These are phyloP conservation scores for Arachnomyces sp. DNA, from an alignment of 2,329 filamentous ascomycete genomes.

Conservation along the genomic window DNA sequence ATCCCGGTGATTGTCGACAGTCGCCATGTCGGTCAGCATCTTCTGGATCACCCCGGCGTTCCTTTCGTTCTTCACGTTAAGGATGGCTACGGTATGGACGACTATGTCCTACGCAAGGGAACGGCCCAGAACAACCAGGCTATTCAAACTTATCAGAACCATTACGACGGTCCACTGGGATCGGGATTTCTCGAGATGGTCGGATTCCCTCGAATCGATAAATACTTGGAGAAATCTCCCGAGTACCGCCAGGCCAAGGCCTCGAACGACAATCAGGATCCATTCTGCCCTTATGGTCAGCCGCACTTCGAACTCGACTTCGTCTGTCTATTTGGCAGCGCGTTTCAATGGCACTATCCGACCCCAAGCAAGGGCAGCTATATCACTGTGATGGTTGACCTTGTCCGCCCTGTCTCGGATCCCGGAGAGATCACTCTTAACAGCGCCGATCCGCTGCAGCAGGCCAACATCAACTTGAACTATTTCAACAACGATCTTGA, in stretches of 20 bases:
- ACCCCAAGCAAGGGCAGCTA: conserved; percentile 40
- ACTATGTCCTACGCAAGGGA: conserved; percentile 31
- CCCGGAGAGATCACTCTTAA: conserved; percentile 38
- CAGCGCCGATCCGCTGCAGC: conserved; percentile 29
- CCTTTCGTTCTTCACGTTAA: conserved; percentile 36
- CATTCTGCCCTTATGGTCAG: conserved; percentile 50
- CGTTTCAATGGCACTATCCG: conserved; percentile 45
- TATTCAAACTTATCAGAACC: conserved; percentile 29
- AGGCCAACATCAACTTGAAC: conserved; percentile 39
- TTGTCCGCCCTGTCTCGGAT: conserved; percentile 42
- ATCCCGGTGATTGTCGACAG: conserved; percentile 26
- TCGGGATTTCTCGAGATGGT: conserved; percentile 45
- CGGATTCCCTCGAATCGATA: conserved; percentile 52
- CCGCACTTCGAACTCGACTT: conserved; percentile 59
- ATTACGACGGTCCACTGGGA: conserved; percentile 34
- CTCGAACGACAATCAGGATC: conserved; percentile 39
- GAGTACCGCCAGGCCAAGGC: conserved; percentile 42
- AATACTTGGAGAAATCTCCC: conserved; percentile 41
- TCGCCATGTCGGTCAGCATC: conserved; percentile 24
- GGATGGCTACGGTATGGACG: conserved; percentile 33
- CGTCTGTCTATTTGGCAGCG: conserved; percentile 49
- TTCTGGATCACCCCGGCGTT: conserved; percentile 33
- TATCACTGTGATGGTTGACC: conserved; percentile 50
- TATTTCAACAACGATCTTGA: no score
- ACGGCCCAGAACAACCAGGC: conserved; percentile 25